Evolutionary conservation across 768 basidiomycete species (phyloP), one percentile per base, ranked within the genome.

Genomic region (Naganishia vishniacii): DNA sequence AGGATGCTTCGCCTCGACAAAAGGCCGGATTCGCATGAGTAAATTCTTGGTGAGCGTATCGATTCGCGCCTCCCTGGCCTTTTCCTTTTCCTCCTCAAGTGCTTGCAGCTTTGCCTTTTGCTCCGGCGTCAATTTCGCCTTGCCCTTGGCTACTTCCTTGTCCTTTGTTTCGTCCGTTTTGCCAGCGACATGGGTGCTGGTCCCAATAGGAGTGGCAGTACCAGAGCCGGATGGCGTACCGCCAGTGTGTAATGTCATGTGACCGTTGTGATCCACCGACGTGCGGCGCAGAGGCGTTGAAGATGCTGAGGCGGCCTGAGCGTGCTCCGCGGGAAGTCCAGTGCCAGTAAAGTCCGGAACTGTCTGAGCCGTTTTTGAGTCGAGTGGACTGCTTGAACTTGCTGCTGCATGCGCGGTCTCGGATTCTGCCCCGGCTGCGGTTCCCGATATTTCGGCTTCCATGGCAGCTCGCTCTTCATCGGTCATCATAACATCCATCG

Each of bases 391-490:
- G 29, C 16, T 29, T 18, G 13, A 42, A 28, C n/a, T 41, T 16
- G 3, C 42, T 6, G 23, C 3, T 16, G 40, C 8, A 1, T 34
- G 23, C 6, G 15, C 18, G 3, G 31, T 20, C 29, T 37, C 40
- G 31, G 60, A n/a, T 20, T n/a, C n/a, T n/a, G 64, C 61, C 51
- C 44, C 64, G n/a, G 71, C 69, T 3, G 67, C 59, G 1, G 69
- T 62, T 18, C 61, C 61, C 9, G 42, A n/a, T 42, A 31, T 16
- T 41, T 58, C 45, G 28, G 37, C 45, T 44, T 59, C 40, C 67
- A 91, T 82, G 68, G 90, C 91, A 12, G 86, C 86, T 77, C 87
- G 87, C 72, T 95, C 94, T 72, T 97, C 95, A 6, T 93, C 91
- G 0, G 87, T 84, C 84, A 91, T 88, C 81, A 91, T 88, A 5